Evolutionary conservation across 2,329 filamentous ascomycete genomes (phyloP), one percentile per base, ranked within the genome.

Genomic region (Aspergillus hortae): DNA sequence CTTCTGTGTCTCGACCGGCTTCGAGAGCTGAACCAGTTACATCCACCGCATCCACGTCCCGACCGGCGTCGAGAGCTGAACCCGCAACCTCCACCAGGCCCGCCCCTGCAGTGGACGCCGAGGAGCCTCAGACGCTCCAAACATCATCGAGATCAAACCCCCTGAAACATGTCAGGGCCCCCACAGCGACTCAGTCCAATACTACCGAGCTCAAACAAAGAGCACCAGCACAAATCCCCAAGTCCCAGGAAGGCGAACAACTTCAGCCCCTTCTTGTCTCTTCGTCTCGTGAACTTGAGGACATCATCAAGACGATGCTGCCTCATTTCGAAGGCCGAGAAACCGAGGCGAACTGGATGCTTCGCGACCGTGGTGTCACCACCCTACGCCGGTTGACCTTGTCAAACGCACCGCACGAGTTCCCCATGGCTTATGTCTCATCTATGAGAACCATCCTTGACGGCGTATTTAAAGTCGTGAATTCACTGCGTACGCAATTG

Each of bases 341-440:
- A 74, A 85, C 88, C 0, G 92, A 97, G 67, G 84, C 89, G 54
- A 97, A 97, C 66, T 97, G 92, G 92, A 69, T 89, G 62, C 86
- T 87, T 60, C 82, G 92, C 68, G 92, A 97, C 69, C 88, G 92
- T 74, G 87, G 83, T 65, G 81, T 91, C 35, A 81, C 80, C 6
- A 92, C 88, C 59, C 73, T 97, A 45, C 84, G 92, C 48, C 83
- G 85, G 57, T 80, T 96, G 23, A 83, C 90, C 46, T 89, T 87
- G 55, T 92, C 92, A 51, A 97, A 97, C 67, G 88, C 87, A 4
- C 83, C 88, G 0, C 80, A 81, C 23, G 90, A 95, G 56, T 96
- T 88, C 62, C 80, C 84, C 38, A 83, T 85, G 27, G 77, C 80
- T 2, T 95, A 91, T 63, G 67, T 95, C 38, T 72, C 77, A 3